Conservation (phyloP, 768 basidiomycete species). For the Russula ochroleuca region DNA sequence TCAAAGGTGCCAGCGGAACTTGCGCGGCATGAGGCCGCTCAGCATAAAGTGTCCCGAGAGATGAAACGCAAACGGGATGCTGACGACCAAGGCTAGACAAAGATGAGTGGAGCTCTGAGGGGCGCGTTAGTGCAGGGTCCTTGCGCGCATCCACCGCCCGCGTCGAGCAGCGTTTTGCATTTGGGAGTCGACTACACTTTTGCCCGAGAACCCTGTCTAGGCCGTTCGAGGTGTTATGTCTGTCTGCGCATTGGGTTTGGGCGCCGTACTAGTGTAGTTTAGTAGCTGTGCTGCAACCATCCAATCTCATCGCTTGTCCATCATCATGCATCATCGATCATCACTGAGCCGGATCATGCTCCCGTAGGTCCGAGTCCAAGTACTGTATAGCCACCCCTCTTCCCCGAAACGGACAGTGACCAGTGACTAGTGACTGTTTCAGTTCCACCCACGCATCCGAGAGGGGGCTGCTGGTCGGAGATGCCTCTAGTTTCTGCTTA, state of each 20-base stretch:
- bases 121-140: background rate
- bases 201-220: background rate
- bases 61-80: conserved; percentile 93
- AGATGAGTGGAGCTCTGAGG: background rate
- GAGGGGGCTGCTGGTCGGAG: too few species aligned
- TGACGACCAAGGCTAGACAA: conserved; percentile 50
- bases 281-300: background rate
- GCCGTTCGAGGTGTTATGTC: background rate
- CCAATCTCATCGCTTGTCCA: background rate
- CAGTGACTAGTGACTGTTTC: too few species aligned
- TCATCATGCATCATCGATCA: too few species aligned
- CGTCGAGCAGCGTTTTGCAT: background rate
- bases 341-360: background rate
- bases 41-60: conserved; percentile 85
- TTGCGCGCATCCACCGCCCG: background rate
- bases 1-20: conserved; percentile 86
- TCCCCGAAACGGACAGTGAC: too few species aligned
- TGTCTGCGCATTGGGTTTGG: background rate
- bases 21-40: conserved; percentile 87
- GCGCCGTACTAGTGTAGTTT: background rate
- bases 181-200: background rate
- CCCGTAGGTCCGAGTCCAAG: background rate
- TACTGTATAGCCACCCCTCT: too few species aligned
- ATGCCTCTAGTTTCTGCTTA: too few species aligned
- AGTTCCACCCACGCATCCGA: too few species aligned